Conservation (phyloP, 1,139 yeast species). For the Magnusiomyces suaveolens region DNA sequence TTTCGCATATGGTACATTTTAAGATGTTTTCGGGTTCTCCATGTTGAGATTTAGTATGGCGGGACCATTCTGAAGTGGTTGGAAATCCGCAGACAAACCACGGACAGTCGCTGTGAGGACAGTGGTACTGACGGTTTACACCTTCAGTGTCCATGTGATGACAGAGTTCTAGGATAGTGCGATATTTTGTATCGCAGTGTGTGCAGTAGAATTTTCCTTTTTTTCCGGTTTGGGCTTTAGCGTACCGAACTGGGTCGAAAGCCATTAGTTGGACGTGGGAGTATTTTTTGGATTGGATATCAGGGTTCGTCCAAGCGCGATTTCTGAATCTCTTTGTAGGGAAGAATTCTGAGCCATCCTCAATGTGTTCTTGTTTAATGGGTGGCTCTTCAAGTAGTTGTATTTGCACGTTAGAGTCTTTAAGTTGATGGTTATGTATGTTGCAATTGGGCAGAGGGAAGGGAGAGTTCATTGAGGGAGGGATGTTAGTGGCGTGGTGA, state of each 20-base stretch:
- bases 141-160: slow-evolving; percentile 40
- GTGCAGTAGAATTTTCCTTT: slow-evolving; percentile 45
- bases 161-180: slow-evolving; percentile 37
- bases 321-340: neutral
- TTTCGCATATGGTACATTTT: slow-evolving; percentile 39
- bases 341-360: neutral
- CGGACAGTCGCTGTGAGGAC: slow-evolving; percentile 50
- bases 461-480: neutral
- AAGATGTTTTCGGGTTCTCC: slow-evolving; percentile 24
- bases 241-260: neutral
- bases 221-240: slow-evolving; percentile 25
- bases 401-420: neutral
- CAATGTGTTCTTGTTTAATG: neutral
- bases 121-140: slow-evolving; percentile 38
- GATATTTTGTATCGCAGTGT: slow-evolving; percentile 40
- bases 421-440: neutral
- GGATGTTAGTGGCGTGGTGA: neutral
- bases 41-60: slow-evolving; percentile 56
- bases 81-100: slow-evolving; percentile 54
- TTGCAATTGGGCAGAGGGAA: neutral
- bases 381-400: neutral
- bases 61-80: slow-evolving; percentile 48
- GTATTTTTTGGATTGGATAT: slow-evolving; percentile 1
- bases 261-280: slow-evolving; percentile 9
- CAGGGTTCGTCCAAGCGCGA: slow-evolving; percentile 11